A percentile compares a stretch with the other conserved stretches of the same genome.
phyloP scores from a whole-genome alignment of 108 stramenopile genomes.

The Fragilariopsis cylindrus region DNA sequence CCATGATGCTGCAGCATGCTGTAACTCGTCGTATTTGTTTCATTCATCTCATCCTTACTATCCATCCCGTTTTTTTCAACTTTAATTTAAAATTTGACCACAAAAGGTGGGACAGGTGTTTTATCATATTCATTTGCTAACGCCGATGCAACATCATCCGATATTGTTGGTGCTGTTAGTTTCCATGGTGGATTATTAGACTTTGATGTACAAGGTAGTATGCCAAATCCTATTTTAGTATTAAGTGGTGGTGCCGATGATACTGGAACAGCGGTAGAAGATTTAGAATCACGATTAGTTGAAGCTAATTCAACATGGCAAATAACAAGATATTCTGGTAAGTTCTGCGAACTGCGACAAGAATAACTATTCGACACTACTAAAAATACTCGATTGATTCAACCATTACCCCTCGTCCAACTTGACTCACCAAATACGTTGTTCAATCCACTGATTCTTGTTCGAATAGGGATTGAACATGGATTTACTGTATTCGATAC shows the following conservation, averaged over 20 bases:
- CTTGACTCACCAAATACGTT: too few relatives aligned
- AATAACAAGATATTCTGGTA: conserved; percentile 43
- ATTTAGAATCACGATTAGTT: conserved; percentile 29
- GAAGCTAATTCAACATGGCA: conserved; percentile 37
- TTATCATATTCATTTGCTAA: conserved; percentile 30
- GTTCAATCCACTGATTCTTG: too few relatives aligned
- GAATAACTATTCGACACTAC: too few relatives aligned
- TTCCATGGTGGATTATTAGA: conserved; percentile 43
- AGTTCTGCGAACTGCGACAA: background rate
- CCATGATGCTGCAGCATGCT: too few relatives aligned
- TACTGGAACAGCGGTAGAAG: conserved; percentile 29
- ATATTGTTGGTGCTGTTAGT: conserved; percentile 34
- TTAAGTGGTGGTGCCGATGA: conserved; percentile 44
- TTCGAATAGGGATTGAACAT: conserved; percentile 29
- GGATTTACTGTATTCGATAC: conserved; percentile 39
- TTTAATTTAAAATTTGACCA: too few relatives aligned
- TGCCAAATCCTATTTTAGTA: conserved; percentile 27
- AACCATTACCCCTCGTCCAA: too few relatives aligned
- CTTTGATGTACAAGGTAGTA: conserved; percentile 20
- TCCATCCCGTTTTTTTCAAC: too few relatives aligned
- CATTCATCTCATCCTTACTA: too few relatives aligned
- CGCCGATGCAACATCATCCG: background rate
- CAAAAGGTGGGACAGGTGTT: conserved; percentile 41
- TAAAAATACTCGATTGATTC: too few relatives aligned
- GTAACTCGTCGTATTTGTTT: too few relatives aligned